phyloP scores from a whole-genome alignment of 139 green algal genomes.

The Klebsormidium nitens region DNA sequence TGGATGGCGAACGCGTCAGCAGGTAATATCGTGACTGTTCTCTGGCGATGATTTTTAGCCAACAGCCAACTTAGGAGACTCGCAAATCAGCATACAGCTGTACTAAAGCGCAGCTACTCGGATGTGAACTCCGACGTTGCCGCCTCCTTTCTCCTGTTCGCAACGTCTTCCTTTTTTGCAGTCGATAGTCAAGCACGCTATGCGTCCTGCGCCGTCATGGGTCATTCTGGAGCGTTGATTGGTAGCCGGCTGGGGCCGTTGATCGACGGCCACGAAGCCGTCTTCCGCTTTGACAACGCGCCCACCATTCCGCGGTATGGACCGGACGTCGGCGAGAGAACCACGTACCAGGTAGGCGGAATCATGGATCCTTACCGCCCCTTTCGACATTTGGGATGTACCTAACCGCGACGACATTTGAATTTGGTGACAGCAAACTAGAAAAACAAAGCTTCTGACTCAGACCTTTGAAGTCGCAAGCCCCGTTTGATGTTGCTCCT shows the following conservation, averaged over 20 bases:
- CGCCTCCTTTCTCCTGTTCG: background rate
- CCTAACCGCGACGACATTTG: no score
- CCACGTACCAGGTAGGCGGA: constrained; percentile 8
- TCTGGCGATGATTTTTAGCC: background rate
- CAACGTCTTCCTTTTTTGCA: background rate
- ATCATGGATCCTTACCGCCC: no score
- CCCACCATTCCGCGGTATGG: background rate
- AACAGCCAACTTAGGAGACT: background rate
- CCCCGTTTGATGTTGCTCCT: no score
- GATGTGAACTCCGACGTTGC: background rate
- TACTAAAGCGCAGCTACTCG: background rate
- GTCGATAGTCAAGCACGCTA: background rate
- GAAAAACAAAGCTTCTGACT: no score
- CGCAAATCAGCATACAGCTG: background rate
- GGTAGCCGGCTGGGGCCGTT: background rate
- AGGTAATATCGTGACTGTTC: background rate
- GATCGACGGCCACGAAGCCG: background rate
- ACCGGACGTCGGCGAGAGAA: background rate
- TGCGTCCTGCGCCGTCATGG: constrained; percentile 1
- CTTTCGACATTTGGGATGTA: no score
- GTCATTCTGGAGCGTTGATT: background rate
- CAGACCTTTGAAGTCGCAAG: no score
- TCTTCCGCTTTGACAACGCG: constrained; percentile 1
- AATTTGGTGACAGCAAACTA: no score
- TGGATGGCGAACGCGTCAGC: background rate